Percentiles rank a stretch among this genome's conserved stretches.
Evolutionary conservation across 306 rosid genomes (phyloP).

Genomic region (Macrotyloma uniflorum): DNA sequence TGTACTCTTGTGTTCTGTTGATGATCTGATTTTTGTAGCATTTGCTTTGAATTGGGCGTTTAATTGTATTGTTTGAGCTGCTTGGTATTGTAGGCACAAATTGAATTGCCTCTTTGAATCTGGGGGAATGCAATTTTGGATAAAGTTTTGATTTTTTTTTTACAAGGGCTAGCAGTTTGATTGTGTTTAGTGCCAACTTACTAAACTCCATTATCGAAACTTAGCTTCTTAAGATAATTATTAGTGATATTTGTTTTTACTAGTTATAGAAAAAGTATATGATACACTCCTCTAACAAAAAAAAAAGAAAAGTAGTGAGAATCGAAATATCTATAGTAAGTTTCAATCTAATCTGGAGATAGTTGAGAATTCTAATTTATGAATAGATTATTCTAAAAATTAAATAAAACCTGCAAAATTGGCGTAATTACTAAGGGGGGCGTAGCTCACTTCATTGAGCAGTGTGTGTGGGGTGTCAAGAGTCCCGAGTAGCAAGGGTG

Average conservation of each 20-base stretch:
- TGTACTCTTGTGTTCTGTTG: background rate
- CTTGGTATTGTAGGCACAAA: background rate
- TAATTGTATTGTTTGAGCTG: slow-evolving; percentile 13
- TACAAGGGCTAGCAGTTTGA: background rate
- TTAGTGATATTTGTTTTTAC: no score
- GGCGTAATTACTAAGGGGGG: no score
- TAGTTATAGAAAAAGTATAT: no score
- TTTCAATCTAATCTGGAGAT: no score
- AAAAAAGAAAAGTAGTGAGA: no score
- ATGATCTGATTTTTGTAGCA: background rate
- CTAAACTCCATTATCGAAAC: background rate
- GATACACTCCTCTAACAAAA: no score
- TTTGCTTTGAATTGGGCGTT: slow-evolving; percentile 20
- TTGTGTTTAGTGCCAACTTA: slow-evolving; percentile 18
- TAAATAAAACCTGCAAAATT: no score
- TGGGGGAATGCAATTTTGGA: background rate
- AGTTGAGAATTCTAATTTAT: no score
- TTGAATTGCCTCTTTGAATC: background rate
- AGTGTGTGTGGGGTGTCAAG: background rate
- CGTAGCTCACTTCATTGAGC: no score
- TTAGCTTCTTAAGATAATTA: no score
- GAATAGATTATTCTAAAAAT: no score
- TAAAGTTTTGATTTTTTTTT: background rate
- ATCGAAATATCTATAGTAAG: no score
- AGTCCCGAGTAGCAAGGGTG: background rate